Percentiles rank a stretch among this genome's conserved stretches.
phyloP scores from a whole-genome alignment of 1,139 yeast species.

The Saccharomyces hybrid region DNA sequence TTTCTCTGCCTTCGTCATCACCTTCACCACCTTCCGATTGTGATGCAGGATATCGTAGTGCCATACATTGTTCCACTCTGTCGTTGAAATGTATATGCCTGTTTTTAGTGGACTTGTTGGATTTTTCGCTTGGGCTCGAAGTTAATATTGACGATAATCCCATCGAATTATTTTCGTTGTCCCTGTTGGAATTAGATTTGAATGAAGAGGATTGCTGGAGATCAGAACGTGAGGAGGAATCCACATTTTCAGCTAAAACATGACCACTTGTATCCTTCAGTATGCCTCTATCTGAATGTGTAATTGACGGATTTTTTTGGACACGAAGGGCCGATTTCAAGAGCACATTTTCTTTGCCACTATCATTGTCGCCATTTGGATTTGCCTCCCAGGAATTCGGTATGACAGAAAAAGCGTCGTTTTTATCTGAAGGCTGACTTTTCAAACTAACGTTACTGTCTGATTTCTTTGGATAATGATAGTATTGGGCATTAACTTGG shows the following conservation, averaged over 20 bases:
- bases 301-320: neutral
- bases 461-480: slow-evolving; percentile 3
- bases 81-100: slow-evolving; percentile 86
- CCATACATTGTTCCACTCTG: slow-evolving; percentile 86
- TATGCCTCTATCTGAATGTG: neutral
- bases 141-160: slow-evolving; percentile 13
- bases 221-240: neutral
- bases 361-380: neutral
- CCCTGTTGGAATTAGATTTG: neutral
- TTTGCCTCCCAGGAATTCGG: neutral
- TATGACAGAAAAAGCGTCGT: neutral
- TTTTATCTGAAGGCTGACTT: neutral
- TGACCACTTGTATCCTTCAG: neutral
- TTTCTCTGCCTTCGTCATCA: slow-evolving; percentile 17
- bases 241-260: neutral
- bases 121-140: slow-evolving; percentile 6
- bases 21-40: slow-evolving; percentile 20
- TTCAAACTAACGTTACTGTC: neutral
- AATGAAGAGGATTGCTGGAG: neutral
- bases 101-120: slow-evolving; percentile 26
- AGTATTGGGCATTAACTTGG: slow-evolving; percentile 52
- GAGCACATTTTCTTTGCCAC: neutral
- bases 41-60: slow-evolving; percentile 41
- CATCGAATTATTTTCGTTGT: neutral
- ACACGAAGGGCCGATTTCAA: neutral